Base-by-base conservation (phyloP, 2,329 filamentous ascomycete genomes). In the Pseudohalonectria lignicola region DNA sequence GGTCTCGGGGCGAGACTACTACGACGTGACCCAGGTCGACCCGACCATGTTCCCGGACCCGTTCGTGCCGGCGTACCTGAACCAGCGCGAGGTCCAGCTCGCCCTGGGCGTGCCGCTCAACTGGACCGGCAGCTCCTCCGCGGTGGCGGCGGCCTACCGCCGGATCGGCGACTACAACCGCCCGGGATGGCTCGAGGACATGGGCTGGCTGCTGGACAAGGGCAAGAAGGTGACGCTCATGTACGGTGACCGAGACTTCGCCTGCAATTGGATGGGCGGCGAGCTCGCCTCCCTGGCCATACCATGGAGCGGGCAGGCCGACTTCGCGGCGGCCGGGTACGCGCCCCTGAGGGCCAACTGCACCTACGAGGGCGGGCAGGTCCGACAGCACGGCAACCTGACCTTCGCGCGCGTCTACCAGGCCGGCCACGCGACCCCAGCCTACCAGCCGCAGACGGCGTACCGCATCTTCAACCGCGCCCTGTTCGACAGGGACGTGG, bases 301-400 rank as follows among this genome's bases (percentile, higher is more conserved):
- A 1, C 35, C 35, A 1, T 37, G 35, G 35, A 16, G 10, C 7
- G 67, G 76, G 30, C 62, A 66, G 10, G 59, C 66, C 34, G 59
- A 68, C 19, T 92, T 90, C 53, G 61, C 67, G 2, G 55, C 62
- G 0, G 78, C 85, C 1, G 84, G 83, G 1, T 92, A 92, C 53
- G 73, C 76, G 1, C 75, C 80, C 12, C 76, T 92, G 44, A 57
- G 69, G 12, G 71, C 78, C 6, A 75, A 78, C 68, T 67, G 19
- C 66, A 70, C 6, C 81, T 82, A 56, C 74, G 45, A 78, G 51
- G 83, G 75, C 37, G 86, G 85, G 16, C 72, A 75, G 40, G 83
- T 86, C 0, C 73, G 84, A 4, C 83, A 92, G 55, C 84, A 76
- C 49, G 84, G 81, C 10, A 88, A 88, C 47, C 69, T 83, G 39